Percentiles rank a stretch among this genome's conserved stretches.
Conservation (phyloP, 768 basidiomycete species). For the Macrolepiota albuminosa region DNA sequence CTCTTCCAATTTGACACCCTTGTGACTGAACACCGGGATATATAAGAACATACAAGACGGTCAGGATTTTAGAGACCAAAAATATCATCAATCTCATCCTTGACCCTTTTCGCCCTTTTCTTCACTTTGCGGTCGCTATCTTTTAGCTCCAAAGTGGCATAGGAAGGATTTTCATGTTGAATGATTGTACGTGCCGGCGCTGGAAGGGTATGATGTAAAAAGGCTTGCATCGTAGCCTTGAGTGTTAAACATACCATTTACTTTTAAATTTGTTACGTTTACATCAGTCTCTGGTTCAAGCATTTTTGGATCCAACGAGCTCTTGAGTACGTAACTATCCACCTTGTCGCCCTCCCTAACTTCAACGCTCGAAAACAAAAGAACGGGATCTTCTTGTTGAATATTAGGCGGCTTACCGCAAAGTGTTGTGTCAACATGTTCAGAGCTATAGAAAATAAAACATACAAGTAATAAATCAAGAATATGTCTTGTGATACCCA, state of each 20-base stretch:
- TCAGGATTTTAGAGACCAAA: slow-evolving; percentile 37
- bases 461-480: slow-evolving; percentile 20
- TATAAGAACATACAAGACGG: background rate
- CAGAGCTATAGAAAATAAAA: background rate
- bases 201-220: background rate
- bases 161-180: background rate
- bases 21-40: background rate
- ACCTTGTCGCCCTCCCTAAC: background rate
- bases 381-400: background rate
- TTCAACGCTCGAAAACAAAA: background rate
- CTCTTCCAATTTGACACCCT: slow-evolving; percentile 6
- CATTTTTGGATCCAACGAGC: background rate
- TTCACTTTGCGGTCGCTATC: slow-evolving; percentile 14
- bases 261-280: background rate
- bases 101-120: slow-evolving; percentile 35
- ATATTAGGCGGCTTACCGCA: background rate
- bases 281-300: background rate
- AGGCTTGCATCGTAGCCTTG: background rate
- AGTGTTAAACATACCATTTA: background rate
- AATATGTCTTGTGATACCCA: slow-evolving; percentile 22
- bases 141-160: background rate
- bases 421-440: background rate
- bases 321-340: background rate
- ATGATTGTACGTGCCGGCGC: slow-evolving; percentile 6
- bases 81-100: slow-evolving; percentile 68